Conservation (phyloP, 257 asterid genomes). For the Salvia hispanica region DNA sequence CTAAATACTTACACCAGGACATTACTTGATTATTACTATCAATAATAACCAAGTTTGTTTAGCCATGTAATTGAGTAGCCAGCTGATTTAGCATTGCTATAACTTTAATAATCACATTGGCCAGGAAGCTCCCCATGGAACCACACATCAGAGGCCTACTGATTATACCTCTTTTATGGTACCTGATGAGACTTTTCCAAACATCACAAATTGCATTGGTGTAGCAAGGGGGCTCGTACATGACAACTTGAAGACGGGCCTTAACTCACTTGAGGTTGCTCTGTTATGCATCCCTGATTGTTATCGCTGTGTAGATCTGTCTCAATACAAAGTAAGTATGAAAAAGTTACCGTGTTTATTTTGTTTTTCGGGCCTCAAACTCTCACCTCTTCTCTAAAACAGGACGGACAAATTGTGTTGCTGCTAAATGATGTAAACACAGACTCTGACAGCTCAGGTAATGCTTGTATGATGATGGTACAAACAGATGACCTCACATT, state of each 20-base stretch:
- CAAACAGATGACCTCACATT: conserved; percentile 71
- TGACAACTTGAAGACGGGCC: conserved; percentile 46
- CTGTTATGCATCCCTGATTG: conserved; percentile 77
- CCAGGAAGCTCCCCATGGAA: conserved; percentile 59
- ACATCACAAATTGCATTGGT: conserved; percentile 70
- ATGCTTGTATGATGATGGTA: conserved; percentile 76
- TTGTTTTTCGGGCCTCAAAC: conserved; percentile 30
- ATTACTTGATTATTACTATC: conserved; percentile 18
- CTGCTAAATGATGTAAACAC: conserved; percentile 58
- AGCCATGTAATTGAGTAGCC: not conserved
- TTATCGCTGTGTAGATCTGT: conserved; percentile 75
- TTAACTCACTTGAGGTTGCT: conserved; percentile 57
- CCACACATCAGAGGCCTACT: conserved; percentile 46
- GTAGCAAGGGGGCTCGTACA: conserved; percentile 63
- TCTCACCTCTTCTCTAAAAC: conserved; percentile 41
- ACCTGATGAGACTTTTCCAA: conserved; percentile 67
- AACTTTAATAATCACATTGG: conserved; percentile 11
- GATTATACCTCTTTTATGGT: conserved; percentile 72
- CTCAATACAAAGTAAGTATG: conserved; percentile 69
- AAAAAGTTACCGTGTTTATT: conserved; percentile 12
- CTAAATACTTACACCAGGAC: conserved; percentile 7
- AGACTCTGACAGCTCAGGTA: conserved; percentile 71
- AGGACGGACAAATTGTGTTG: conserved; percentile 83
- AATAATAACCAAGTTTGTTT: conserved; percentile 13
- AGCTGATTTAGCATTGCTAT: conserved; percentile 19